Base-by-base conservation (phyloP, 2,329 filamentous ascomycete genomes). In the Coniochaeta sp. region DNA sequence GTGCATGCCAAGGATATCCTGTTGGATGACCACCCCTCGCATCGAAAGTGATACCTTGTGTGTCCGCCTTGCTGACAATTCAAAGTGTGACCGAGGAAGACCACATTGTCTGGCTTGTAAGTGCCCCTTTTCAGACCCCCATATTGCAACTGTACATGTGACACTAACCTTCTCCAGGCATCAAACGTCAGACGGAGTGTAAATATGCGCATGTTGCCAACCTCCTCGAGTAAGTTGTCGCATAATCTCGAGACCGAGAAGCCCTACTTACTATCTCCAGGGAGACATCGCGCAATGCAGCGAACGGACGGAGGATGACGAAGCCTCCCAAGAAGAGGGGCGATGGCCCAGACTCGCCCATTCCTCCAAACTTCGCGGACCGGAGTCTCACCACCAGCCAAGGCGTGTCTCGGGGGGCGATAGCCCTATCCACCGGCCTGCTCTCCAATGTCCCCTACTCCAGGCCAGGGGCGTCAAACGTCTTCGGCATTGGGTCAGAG, bases 401-500 rank as follows among this genome's bases (percentile, higher is more conserved):
- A n/a, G 73, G 76, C 59, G 74, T 75, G 22, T 79, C 79, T 3
- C 75, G 78, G 54, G 79, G 79, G 54, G 81, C 81, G 44, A 76
- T 84, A 28, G 79, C 82, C 33, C 76, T 81, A 16, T 85, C 83
- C 3, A 83, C 78, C 8, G 83, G 83, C 22, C 78, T 91, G 12
- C 77, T 92, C 54, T 90, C 89, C 58, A 87, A 90, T 67, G 82
- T 91, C 2, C 88, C 89, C 0, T 89, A 89, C 69, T 89, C 89
- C 0, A 79, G 84, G 47, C 84, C 87, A 11, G 86, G 86, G 7
- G 86, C 87, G 1, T 90, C 87, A 60, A 91, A 90, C 64, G 88
- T 92, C 60, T 93, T 93, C 69, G 89, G 89, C n/a, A 86, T 91
- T 64, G 89, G 88, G 16, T 86, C 87, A 0, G 88, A 91, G 69